These are phyloP conservation scores for Colletotrichum spaethianum DNA, from an alignment of 2,329 filamentous ascomycete species.

Conservation along the genomic window DNA sequence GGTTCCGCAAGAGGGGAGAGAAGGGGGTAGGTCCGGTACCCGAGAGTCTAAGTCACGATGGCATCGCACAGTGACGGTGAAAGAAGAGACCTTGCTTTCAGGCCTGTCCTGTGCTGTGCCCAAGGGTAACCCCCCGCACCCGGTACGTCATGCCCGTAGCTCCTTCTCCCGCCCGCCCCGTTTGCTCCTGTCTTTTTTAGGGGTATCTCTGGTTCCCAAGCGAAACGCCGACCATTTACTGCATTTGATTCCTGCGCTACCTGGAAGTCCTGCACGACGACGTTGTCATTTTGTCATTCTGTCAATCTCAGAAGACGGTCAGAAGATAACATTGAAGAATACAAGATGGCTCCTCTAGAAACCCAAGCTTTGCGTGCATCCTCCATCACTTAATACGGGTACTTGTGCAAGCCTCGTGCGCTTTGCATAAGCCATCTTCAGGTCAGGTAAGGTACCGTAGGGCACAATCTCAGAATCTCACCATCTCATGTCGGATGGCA, in stretches of 20 bases:
- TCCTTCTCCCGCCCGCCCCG: conserved; percentile 27
- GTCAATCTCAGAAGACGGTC: neutral
- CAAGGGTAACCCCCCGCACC: conserved; percentile 31
- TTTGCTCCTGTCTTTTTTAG: conserved; percentile 21
- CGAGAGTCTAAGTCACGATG: conserved; percentile 29
- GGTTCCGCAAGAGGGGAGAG: conserved; percentile 14
- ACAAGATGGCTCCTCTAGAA: neutral
- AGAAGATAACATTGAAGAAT: neutral
- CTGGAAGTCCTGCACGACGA: conserved; percentile 11
- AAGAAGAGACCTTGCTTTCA: conserved; percentile 21
- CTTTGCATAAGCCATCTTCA: conserved; percentile 26
- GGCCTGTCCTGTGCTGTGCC: neutral
- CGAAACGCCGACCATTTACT: neutral
- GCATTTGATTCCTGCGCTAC: neutral
- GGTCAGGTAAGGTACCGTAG: conserved; percentile 36
- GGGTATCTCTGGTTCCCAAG: conserved; percentile 9
- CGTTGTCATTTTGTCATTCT: conserved; percentile 9
- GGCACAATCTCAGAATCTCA: conserved; percentile 25
- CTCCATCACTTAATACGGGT: neutral
- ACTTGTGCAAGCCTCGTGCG: conserved; percentile 9
- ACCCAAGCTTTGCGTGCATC: neutral
- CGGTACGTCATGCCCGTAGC: conserved; percentile 40
- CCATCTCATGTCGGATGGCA: conserved; percentile 14
- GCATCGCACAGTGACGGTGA: conserved; percentile 35
- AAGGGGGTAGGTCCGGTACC: neutral